A percentile compares a stretch with the other conserved stretches of the same genome.
phyloP scores from a whole-genome alignment of 2,329 filamentous ascomycete genomes.

The Cercospora zeae-maydis region DNA sequence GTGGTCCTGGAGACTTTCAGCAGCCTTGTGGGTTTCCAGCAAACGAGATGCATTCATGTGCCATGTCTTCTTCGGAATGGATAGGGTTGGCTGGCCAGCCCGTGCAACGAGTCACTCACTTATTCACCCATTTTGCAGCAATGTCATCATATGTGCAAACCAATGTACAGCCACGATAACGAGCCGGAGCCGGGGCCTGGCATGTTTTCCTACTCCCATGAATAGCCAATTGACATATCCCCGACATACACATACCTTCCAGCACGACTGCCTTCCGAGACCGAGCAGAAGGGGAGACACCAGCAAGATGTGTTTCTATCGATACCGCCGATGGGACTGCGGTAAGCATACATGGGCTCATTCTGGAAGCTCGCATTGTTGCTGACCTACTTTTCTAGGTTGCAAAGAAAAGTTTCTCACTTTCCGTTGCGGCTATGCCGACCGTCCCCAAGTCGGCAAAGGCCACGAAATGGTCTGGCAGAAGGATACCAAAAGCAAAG shows the following conservation, averaged over 20 bases:
- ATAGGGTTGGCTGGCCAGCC: not conserved
- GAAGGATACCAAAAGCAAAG: slow-evolving; percentile 6
- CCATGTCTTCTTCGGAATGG: not conserved
- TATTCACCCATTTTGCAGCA: not conserved
- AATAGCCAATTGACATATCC: not conserved
- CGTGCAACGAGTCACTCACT: not conserved
- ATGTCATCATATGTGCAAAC: not conserved
- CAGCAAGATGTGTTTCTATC: slow-evolving; percentile 7
- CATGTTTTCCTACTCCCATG: not conserved
- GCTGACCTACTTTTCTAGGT: not conserved
- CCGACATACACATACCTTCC: not conserved
- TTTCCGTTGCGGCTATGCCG: slow-evolving; percentile 9
- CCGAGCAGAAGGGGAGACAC: not conserved
- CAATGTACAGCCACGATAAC: not conserved
- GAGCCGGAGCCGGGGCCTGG: not conserved
- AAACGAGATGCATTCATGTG: not conserved
- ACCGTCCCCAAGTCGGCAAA: not conserved
- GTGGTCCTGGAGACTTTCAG: not conserved
- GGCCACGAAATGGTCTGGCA: slow-evolving; percentile 6
- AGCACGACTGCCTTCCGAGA: not conserved
- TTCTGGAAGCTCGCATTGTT: not conserved
- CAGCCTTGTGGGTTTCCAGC: not conserved
- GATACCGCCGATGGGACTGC: slow-evolving; percentile 9
- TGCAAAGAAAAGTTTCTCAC: slow-evolving; percentile 11
- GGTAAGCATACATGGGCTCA: not conserved